A percentile compares a stretch with the other conserved stretches of the same genome.
Conservation (phyloP, 768 basidiomycete species). For the Leccinum incarnatum region DNA sequence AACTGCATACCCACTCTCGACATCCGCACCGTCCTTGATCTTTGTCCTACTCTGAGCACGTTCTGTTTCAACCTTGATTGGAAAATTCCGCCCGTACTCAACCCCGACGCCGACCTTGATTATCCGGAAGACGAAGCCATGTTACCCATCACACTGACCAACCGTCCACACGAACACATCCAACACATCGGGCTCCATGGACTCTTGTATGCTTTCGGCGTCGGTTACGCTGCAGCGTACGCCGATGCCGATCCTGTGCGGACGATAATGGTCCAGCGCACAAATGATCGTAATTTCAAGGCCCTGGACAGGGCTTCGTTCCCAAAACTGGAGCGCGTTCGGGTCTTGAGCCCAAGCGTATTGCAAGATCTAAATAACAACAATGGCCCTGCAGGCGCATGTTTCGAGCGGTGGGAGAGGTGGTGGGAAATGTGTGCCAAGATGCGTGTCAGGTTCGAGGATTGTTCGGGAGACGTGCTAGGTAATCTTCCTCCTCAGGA, state of each 20-base stretch:
- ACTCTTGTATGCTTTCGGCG: conserved; percentile 66
- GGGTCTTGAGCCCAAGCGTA: conserved; percentile 55
- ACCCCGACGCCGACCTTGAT: conserved; percentile 17
- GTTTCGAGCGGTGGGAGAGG: conserved; percentile 57
- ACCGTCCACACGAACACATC: conserved; percentile 55
- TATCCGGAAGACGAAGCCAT: conserved; percentile 28
- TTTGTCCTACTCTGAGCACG: conserved; percentile 58
- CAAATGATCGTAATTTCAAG: conserved; percentile 65
- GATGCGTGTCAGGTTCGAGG: conserved; percentile 61
- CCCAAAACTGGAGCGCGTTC: conserved; percentile 56
- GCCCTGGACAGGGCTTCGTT: conserved; percentile 53
- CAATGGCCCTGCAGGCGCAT: conserved; percentile 43
- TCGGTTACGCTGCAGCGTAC: conserved; percentile 48
- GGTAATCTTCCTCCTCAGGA: conserved; percentile 41
- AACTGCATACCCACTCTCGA: conserved; percentile 56
- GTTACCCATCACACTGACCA: conserved; percentile 39
- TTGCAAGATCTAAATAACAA: conserved; percentile 55
- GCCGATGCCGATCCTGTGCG: conserved; percentile 42
- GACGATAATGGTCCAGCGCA: conserved; percentile 44
- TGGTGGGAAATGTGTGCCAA: conserved; percentile 60
- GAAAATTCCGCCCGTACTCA: conserved; percentile 40
- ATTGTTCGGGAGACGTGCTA: conserved; percentile 67
- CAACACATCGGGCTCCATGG: conserved; percentile 67
- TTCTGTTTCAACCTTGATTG: conserved; percentile 79
- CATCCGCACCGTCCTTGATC: conserved; percentile 55